These are phyloP conservation scores for Phaffia australis DNA, from an alignment of 768 basidiomycete genomes.

Conservation along the genomic window DNA sequence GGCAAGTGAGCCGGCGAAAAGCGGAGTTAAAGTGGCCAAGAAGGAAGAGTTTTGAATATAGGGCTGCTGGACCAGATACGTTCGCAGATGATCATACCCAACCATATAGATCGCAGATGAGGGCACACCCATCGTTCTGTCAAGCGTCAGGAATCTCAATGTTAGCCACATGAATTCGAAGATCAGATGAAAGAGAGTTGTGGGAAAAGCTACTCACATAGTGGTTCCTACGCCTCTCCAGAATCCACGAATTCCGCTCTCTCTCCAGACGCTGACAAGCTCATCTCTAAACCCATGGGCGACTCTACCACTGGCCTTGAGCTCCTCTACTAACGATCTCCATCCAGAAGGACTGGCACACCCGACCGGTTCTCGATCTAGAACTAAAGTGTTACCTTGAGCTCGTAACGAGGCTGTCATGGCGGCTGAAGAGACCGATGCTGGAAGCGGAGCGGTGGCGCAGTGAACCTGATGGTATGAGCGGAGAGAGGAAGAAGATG, in stretches of 20 bases:
- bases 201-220: slow-evolving; percentile 48
- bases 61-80: slow-evolving; percentile 27
- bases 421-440: slow-evolving; percentile 14
- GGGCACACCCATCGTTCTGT: slow-evolving; percentile 78
- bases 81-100: slow-evolving; percentile 72
- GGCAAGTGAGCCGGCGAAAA: slow-evolving; percentile 71
- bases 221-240: slow-evolving; percentile 95
- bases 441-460: slow-evolving; percentile 24
- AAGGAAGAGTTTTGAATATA: slow-evolving; percentile 38
- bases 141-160: neutral
- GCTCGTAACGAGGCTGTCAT: no score
- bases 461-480: slow-evolving; percentile 15
- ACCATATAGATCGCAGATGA: slow-evolving; percentile 89
- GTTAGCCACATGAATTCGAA: slow-evolving; percentile 9
- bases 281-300: slow-evolving; percentile 67
- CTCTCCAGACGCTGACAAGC: slow-evolving; percentile 62
- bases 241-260: slow-evolving; percentile 70
- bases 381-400: neutral
- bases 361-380: slow-evolving; percentile 2
- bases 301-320: neutral
- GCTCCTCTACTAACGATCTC: slow-evolving; percentile 14
- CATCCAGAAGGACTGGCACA: slow-evolving; percentile 15
- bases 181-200: slow-evolving; percentile 10
- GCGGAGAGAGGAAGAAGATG: slow-evolving; percentile 12
- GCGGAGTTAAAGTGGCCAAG: slow-evolving; percentile 57